phyloP scores from a whole-genome alignment of 495 filamentous ascomycete genomes.

The Tuber borchii region DNA sequence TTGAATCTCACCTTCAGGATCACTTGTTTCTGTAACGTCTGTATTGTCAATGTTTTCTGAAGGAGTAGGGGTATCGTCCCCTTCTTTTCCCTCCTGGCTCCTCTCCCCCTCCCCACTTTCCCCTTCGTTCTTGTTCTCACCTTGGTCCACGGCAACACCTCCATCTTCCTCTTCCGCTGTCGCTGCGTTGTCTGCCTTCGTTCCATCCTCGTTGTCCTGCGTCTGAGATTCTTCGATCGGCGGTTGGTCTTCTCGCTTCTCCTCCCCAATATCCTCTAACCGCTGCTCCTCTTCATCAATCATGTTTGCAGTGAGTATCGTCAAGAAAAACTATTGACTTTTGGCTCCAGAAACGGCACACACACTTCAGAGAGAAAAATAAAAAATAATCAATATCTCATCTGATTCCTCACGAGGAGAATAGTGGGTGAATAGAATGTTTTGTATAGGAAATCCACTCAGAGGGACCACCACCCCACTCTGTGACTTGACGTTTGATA shows the following conservation, averaged over 20 bases:
- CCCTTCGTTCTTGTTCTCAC: conserved; percentile 34
- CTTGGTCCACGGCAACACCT: conserved; percentile 39
- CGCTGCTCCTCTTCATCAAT: conserved; percentile 11
- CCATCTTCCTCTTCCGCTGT: conserved; percentile 41
- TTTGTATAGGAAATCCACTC: conserved; percentile 7
- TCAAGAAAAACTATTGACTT: conserved; percentile 7
- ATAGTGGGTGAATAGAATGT: not conserved
- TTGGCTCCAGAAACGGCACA: conserved; percentile 30
- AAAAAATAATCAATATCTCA: conserved; percentile 7
- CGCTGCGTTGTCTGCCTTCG: conserved; percentile 25
- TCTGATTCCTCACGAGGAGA: conserved; percentile 9
- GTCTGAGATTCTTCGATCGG: conserved; percentile 18
- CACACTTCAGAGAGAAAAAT: conserved; percentile 24
- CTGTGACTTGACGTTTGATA: conserved; percentile 12
- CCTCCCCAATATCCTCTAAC: not conserved
- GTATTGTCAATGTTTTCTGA: conserved; percentile 3
- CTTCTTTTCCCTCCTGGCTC: conserved; percentile 18
- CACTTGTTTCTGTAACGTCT: conserved; percentile 12
- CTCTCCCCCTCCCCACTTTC: conserved; percentile 35
- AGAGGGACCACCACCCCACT: conserved; percentile 11
- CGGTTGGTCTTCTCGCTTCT: conserved; percentile 10
- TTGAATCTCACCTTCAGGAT: not conserved
- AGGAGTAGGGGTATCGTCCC: not conserved
- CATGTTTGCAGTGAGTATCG: not conserved
- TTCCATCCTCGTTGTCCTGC: conserved; percentile 13